phyloP scores from a whole-genome alignment of 306 rosid genomes.

The Dryas alaskensis region DNA sequence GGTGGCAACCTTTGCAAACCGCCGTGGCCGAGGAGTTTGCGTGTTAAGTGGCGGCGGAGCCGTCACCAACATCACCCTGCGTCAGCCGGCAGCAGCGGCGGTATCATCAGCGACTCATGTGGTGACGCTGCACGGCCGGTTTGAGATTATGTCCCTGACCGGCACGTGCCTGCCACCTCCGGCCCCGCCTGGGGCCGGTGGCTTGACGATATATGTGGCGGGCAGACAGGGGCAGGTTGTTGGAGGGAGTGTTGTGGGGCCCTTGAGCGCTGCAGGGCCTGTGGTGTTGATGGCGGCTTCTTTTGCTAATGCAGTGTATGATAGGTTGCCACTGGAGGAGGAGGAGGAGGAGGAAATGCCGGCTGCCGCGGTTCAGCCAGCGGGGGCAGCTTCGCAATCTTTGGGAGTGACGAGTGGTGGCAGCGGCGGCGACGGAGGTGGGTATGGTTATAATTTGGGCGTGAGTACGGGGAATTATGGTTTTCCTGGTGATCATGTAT shows the following conservation, averaged over 20 bases:
- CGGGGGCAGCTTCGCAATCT: slow-evolving; percentile 9
- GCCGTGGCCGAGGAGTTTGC: slow-evolving; percentile 37
- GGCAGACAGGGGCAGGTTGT: slow-evolving; percentile 41
- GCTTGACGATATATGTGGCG: slow-evolving; percentile 32
- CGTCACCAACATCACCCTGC: slow-evolving; percentile 32
- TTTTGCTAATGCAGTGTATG: slow-evolving; percentile 39
- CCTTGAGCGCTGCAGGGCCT: slow-evolving; percentile 36
- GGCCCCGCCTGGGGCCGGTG: slow-evolving; percentile 31
- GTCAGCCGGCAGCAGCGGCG: slow-evolving; percentile 25
- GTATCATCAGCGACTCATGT: slow-evolving; percentile 15
- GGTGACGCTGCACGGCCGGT: slow-evolving; percentile 30
- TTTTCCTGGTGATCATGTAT: slow-evolving; percentile 18
- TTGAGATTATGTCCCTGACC: slow-evolving; percentile 37
- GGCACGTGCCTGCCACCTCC: slow-evolving; percentile 45
- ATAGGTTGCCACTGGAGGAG: slow-evolving; percentile 38
- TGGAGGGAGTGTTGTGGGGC: slow-evolving; percentile 40
- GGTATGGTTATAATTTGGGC: slow-evolving; percentile 23
- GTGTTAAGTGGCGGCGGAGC: slow-evolving; percentile 35
- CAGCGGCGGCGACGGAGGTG: slow-evolving; percentile 6
- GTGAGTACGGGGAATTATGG: slow-evolving; percentile 21
- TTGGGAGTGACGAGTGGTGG: slow-evolving; percentile 23
- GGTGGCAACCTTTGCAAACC: slow-evolving; percentile 27
- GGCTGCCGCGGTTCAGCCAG: too few relatives aligned
- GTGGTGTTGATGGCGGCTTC: slow-evolving; percentile 43
- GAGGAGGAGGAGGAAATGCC: slow-evolving; percentile 6